Evolutionary conservation across 768 basidiomycete genomes (phyloP).

Genomic region (Kwoniella mangroviensis): DNA sequence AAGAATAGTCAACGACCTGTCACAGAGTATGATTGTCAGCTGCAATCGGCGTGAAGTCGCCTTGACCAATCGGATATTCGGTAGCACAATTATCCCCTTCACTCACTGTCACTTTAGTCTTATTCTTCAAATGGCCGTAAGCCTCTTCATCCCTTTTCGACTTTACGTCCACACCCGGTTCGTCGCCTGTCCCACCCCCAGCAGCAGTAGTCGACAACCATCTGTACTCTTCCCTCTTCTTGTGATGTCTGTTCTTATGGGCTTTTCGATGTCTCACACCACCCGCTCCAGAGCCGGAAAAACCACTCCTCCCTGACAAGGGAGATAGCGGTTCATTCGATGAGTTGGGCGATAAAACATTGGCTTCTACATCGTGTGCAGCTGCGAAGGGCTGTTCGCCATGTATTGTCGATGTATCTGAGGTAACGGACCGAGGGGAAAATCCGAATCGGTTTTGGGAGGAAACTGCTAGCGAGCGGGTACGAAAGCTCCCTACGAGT

Average conservation of each 20-base stretch:
- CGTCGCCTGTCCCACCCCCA: conserved; percentile 52
- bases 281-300: not conserved
- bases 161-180: conserved; percentile 56
- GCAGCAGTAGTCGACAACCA: conserved; percentile 34
- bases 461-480: conserved; percentile 25
- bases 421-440: not conserved
- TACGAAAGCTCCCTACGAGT: conserved; percentile 22
- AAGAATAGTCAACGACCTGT: conserved; percentile 54
- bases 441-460: not conserved
- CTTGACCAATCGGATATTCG: too few relatives aligned
- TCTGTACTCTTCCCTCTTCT: conserved; percentile 28
- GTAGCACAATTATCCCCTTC: too few relatives aligned
- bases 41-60: not conserved
- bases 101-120: conserved; percentile 47
- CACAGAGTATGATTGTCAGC: not conserved
- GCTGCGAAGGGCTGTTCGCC: not conserved
- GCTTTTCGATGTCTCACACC: conserved; percentile 13
- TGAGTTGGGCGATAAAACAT: conserved; percentile 7
- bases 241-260: conserved; percentile 15
- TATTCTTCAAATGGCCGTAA: conserved; percentile 47
- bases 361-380: conserved; percentile 14
- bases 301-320: not conserved
- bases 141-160: conserved; percentile 50
- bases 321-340: conserved; percentile 16
- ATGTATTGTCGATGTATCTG: not conserved